These are phyloP conservation scores for Mortierella sp. DNA, from an alignment of 371 early-diverging fungal species.

Conservation along the genomic window DNA sequence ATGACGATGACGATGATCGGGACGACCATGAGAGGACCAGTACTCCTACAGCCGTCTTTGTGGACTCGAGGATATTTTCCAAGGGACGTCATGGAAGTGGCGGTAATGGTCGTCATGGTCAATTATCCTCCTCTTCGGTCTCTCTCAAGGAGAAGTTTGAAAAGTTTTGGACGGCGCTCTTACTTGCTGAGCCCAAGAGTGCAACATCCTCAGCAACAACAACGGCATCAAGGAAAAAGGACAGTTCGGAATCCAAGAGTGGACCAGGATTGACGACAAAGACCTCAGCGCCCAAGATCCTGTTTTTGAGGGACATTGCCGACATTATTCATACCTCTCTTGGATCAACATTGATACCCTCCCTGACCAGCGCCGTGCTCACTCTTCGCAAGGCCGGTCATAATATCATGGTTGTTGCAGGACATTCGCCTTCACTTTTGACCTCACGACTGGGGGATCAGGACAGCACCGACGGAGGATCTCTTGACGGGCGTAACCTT, in stretches of 20 bases:
- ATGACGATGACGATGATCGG: conserved; percentile 34
- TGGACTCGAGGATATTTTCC: conserved; percentile 25
- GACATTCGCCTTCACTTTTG: conserved; percentile 59
- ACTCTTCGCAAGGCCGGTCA: conserved; percentile 64
- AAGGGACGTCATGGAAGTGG: conserved; percentile 3
- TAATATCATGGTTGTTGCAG: conserved; percentile 60
- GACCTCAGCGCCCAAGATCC: conserved; percentile 50
- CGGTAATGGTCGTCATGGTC: background rate
- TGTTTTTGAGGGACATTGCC: conserved; percentile 65
- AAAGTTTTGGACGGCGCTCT: conserved; percentile 48
- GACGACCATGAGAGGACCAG: conserved; percentile 16
- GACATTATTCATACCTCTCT: conserved; percentile 61
- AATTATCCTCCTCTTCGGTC: background rate
- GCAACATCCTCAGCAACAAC: background rate
- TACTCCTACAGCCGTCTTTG: conserved; percentile 31
- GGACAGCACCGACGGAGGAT: conserved; percentile 3
- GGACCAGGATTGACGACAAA: background rate
- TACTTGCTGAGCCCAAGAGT: conserved; percentile 22
- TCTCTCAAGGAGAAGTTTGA: conserved; percentile 46
- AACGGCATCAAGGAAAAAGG: background rate
- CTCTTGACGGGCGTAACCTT: background rate
- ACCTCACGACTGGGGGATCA: background rate
- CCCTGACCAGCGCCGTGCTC: conserved; percentile 60
- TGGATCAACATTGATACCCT: conserved; percentile 57
- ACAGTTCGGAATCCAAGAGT: no score